These are phyloP conservation scores for Akanthomyces dipterigenus DNA, from an alignment of 2,329 filamentous ascomycete genomes.

Conservation along the genomic window DNA sequence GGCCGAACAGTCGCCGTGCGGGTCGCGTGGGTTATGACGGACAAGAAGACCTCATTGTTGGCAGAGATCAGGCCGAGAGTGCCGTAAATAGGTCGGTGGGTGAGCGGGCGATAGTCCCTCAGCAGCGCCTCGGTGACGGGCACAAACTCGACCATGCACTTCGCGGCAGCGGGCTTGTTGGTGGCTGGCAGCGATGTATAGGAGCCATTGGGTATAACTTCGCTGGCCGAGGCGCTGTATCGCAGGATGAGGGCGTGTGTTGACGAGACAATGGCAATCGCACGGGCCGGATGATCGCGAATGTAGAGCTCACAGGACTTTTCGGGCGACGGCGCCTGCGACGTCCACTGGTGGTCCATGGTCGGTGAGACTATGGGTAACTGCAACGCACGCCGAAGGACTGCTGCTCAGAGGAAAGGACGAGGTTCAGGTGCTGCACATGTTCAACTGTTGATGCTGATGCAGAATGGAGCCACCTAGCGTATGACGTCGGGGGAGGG, in stretches of 20 bases:
- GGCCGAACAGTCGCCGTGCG: constrained; percentile 77
- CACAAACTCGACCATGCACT: constrained; percentile 85
- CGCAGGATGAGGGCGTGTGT: constrained; percentile 79
- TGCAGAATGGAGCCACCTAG: neutral
- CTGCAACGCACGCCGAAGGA: neutral
- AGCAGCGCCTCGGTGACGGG: constrained; percentile 58
- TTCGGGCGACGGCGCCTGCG: constrained; percentile 43
- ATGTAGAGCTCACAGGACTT: constrained; percentile 73
- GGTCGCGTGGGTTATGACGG: constrained; percentile 73
- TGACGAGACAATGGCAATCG: constrained; percentile 76
- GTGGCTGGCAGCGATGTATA: constrained; percentile 45
- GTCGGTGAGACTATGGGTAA: constrained; percentile 11
- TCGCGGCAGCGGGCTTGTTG: constrained; percentile 41
- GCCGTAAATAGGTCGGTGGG: constrained; percentile 68
- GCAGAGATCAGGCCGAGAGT: constrained; percentile 84
- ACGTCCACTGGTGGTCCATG: constrained; percentile 46
- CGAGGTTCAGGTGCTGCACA: neutral
- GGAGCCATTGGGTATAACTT: constrained; percentile 51
- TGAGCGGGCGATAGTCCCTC: constrained; percentile 69
- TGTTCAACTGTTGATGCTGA: neutral
- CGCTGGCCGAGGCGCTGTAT: constrained; percentile 61
- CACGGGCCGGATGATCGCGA: constrained; percentile 78
- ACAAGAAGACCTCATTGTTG: constrained; percentile 79
- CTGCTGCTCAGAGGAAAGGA: neutral
- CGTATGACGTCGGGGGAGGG: constrained; percentile 5